Evolutionary conservation across 129 eudicot species (phyloP), one percentile per base, ranked within the genome.

Genomic region (Pseudognaphalium luteoalbum): DNA sequence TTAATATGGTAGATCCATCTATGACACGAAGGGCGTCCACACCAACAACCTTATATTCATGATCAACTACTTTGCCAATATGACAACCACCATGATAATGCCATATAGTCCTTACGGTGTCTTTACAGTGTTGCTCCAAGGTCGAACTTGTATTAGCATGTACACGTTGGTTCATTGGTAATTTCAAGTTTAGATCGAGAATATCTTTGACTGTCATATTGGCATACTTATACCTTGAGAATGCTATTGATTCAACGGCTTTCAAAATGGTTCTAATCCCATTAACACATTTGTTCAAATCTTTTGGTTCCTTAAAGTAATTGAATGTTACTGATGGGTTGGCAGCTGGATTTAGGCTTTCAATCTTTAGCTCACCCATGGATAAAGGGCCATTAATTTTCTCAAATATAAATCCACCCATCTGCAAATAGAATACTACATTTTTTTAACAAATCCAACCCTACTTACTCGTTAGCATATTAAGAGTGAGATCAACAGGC

Each of bases 71-170:
- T 63, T 63, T 30, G 7, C 19, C 68, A 63, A 63, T n/a, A 28
- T 7, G 68, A 63, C 68, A 63, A 11, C 68, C 68, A 9, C 68
- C 68, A 63, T 63, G 68, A 63, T 63, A 63, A 30, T 63, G 68
- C 68, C 68, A 63, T 7, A 63, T 63, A 3, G 68, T 63, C 37
- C 37, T 63, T 14, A 63, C 68, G 1, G 68, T 60, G 32, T 60
- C 66, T 6, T 25, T 60, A 65, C 47, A 33, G 30, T 12, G 17
- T 17, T 65, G 47, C 34, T 65, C 44, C 44, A 65, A 65, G 11
- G 70, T 32, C 28, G 25, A 71, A 52, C 42, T 50, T 29, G 64
- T 52, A 22, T 71, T 71, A 28, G 33, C 28, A 61, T 5, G 32
- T 21, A 51, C 75, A 29, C 9, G 44, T 7, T 25, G 19, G 44